Conservation (phyloP, 2,329 filamentous ascomycete genomes). For the Verticillium dahliae region DNA sequence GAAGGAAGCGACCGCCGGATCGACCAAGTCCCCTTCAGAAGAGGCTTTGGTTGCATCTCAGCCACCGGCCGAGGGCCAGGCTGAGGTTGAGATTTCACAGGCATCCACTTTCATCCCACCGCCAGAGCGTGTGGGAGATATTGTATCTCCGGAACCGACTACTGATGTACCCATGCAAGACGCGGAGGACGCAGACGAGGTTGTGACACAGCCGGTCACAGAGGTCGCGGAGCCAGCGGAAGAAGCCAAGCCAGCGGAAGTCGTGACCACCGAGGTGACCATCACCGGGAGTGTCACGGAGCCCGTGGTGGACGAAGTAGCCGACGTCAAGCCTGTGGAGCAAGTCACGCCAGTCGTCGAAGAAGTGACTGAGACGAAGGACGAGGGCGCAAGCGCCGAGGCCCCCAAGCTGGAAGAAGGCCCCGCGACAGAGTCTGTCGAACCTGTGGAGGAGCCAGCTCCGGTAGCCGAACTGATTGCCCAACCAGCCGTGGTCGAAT, state of each 20-base stretch:
- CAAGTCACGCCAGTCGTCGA: constrained; percentile 1
- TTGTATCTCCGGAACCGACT: not conserved
- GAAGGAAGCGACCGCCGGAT: not conserved
- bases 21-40: not conserved
- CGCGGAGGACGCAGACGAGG: not conserved
- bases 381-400: not conserved
- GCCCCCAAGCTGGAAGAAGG: not conserved
- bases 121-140: not conserved
- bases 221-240: not conserved
- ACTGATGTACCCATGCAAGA: not conserved
- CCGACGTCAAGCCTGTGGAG: not conserved
- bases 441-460: not conserved
- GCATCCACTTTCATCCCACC: not conserved
- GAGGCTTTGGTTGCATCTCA: not conserved
- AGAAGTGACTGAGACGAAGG: constrained; percentile 1
- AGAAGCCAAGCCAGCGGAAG: not conserved
- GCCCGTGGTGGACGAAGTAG: not conserved
- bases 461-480: not conserved
- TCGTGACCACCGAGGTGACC: not conserved
- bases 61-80: not conserved
- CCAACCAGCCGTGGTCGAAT: not conserved
- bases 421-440: not conserved
- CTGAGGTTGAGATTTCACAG: not conserved
- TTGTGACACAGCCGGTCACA: not conserved
- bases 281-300: not conserved